phyloP scores from a whole-genome alignment of 768 basidiomycete genomes.

The Heimioporus sp. region DNA sequence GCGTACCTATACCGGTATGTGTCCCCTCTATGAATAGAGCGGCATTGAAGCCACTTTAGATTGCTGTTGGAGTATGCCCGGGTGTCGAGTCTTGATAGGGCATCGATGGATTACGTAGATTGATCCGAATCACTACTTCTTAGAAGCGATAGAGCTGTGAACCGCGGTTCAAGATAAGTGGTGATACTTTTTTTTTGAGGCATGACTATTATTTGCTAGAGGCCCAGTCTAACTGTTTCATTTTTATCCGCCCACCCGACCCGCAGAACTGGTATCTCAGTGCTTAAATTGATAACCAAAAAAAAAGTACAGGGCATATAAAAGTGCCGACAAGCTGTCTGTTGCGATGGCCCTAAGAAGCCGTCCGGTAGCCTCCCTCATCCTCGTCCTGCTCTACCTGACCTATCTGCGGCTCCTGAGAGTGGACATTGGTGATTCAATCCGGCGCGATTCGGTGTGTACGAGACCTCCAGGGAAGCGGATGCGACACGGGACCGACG shows the following conservation, averaged over 20 bases:
- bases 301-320: slow-evolving; percentile 98
- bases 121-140: neutral
- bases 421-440: slow-evolving; percentile 57
- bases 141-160: no score
- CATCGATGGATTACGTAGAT: slow-evolving; percentile 36
- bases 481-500: slow-evolving; percentile 34
- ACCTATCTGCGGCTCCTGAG: slow-evolving; percentile 40
- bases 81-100: slow-evolving; percentile 46
- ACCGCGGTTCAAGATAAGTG: no score
- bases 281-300: slow-evolving; percentile 97
- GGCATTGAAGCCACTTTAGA: slow-evolving; percentile 24
- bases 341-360: slow-evolving; percentile 94
- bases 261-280: slow-evolving; percentile 99
- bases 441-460: slow-evolving; percentile 50
- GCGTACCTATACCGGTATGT: slow-evolving; percentile 38
- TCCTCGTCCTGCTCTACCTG: slow-evolving; percentile 33
- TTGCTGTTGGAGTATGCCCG: slow-evolving; percentile 55
- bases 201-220: no score
- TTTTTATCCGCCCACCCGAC: slow-evolving; percentile 76
- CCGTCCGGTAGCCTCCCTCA: slow-evolving; percentile 35
- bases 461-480: slow-evolving; percentile 38
- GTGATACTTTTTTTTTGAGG: no score
- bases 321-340: slow-evolving; percentile 98
- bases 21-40: no score
- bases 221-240: no score